Percentiles rank a stretch among this genome's conserved stretches.
Conservation (phyloP, 2,329 filamentous ascomycete genomes). For the Penicillium sp. region DNA sequence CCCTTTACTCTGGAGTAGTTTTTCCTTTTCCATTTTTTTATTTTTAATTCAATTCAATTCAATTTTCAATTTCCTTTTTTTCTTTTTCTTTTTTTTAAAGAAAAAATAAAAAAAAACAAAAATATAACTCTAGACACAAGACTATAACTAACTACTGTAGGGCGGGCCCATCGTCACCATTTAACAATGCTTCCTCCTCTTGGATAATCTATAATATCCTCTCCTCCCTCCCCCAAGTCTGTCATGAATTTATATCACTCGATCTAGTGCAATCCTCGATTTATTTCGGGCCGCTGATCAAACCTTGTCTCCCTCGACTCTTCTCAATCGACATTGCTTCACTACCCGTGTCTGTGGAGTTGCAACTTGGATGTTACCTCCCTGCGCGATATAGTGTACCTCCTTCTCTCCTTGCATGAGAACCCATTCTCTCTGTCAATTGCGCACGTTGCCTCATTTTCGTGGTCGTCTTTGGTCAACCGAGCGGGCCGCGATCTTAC, state of each 20-base stretch:
- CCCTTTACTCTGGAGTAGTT: neutral
- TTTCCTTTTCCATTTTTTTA: neutral
- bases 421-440: conserved; percentile 2
- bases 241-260: conserved; percentile 5
- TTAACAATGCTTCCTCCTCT: conserved; percentile 3
- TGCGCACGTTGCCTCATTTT: conserved; percentile 19
- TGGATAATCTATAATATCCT: conserved; percentile 20
- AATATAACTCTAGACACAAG: conserved; percentile 10
- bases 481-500: conserved; percentile 25
- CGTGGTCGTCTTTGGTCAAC: conserved; percentile 19
- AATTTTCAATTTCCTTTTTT: neutral
- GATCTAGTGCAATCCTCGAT: neutral
- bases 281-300: neutral
- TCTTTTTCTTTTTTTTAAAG: neutral
- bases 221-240: conserved; percentile 6
- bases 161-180: conserved; percentile 10
- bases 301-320: neutral
- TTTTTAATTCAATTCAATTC: conserved; percentile 2
- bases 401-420: conserved; percentile 7
- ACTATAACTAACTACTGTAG: conserved; percentile 14
- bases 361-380: conserved; percentile 14
- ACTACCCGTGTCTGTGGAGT: neutral
- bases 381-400: conserved; percentile 3
- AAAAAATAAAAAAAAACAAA: neutral
- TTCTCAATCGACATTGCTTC: neutral